Evolutionary conservation across 306 rosid species (phyloP).

Genomic region (Prunus persica): Prunus_persica_NCBIv2 NC_034012.1:5464501-5465000

Average conservation of each 20-base stretch:
- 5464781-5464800: constrained; percentile 10
- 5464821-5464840: constrained; percentile 10
- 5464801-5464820: neutral
- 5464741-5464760: neutral
- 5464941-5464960: neutral
- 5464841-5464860: constrained; percentile 4
- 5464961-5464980: constrained; percentile 11
- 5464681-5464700: constrained; percentile 56
- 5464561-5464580: constrained; percentile 87
- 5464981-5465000: constrained; percentile 18
- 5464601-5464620: constrained; percentile 79
- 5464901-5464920: neutral
- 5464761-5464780: neutral
- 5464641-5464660: constrained; percentile 73
- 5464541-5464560: constrained; percentile 90
- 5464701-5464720: constrained; percentile 43
- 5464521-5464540: constrained; percentile 48
- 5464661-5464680: constrained; percentile 87
- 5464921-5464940: neutral
- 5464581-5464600: constrained; percentile 79
- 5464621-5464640: constrained; percentile 70
- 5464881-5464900: constrained; percentile 4
- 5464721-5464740: neutral
- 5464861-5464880: neutral
- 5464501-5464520: neutral